Evolutionary conservation across 352 stramenopile genomes (phyloP).

Genomic region (Pythium monospermum): DNA sequence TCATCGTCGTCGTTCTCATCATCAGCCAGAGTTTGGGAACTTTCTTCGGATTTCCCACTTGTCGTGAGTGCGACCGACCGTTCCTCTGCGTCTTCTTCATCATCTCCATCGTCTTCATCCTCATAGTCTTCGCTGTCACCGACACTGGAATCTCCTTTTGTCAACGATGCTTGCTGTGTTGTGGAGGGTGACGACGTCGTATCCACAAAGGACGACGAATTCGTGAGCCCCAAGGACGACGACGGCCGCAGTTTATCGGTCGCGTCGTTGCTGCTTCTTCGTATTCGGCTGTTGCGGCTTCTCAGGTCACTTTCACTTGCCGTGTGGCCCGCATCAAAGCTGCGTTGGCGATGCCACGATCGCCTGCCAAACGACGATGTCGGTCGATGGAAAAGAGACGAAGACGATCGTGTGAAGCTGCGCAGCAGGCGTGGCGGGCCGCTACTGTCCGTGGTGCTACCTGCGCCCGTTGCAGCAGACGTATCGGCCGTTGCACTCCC

Average conservation of each 20-base stretch:
- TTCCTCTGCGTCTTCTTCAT: background rate
- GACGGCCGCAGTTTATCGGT: constrained; percentile 9
- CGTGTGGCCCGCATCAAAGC: constrained; percentile 11
- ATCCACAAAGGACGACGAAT: constrained; percentile 1
- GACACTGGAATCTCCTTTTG: constrained; percentile 10
- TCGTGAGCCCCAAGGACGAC: constrained; percentile 13
- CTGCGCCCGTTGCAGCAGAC: constrained; percentile 1
- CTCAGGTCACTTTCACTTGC: constrained; percentile 1
- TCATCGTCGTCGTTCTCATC: constrained; percentile 10
- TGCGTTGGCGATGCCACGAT: constrained; percentile 24
- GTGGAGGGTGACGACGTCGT: background rate
- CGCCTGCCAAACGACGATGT: constrained; percentile 11
- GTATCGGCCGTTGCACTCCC: background rate
- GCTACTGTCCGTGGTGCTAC: constrained; percentile 3
- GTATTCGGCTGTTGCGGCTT: constrained; percentile 17
- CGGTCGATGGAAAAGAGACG: constrained; percentile 16
- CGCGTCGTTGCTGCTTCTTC: constrained; percentile 20
- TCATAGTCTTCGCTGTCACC: constrained; percentile 18
- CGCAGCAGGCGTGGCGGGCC: constrained; percentile 21
- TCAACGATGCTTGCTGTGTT: background rate
- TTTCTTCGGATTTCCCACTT: constrained; percentile 1
- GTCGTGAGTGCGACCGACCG: constrained; percentile 4
- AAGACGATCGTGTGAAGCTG: constrained; percentile 26
- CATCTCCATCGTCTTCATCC: background rate
- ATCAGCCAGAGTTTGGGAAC: too few relatives aligned